phyloP scores from a whole-genome alignment of 495 filamentous ascomycete species.

The Penicillium canariense region DNA sequence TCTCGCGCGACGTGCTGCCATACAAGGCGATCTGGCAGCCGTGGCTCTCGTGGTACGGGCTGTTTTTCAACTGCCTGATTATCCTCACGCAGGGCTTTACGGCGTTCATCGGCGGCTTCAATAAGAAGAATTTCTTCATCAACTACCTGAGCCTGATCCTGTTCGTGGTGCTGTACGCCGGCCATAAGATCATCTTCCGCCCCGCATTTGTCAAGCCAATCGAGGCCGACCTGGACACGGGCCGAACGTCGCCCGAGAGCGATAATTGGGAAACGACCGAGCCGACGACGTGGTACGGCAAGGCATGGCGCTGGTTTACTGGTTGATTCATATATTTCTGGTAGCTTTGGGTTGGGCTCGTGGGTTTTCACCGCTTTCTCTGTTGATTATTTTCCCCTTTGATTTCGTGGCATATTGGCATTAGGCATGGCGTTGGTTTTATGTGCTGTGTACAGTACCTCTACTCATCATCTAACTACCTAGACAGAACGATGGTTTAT shows the following conservation, averaged over 20 bases:
- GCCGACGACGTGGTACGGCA: conserved; percentile 43
- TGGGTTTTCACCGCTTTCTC: neutral
- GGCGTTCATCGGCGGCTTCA: conserved; percentile 60
- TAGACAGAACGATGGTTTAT: too few species aligned
- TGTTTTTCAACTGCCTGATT: conserved; percentile 64
- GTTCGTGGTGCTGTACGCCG: conserved; percentile 55
- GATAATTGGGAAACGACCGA: conserved; percentile 45
- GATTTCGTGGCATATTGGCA: conserved; percentile 15
- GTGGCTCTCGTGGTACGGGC: conserved; percentile 57
- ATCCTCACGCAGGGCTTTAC: conserved; percentile 70
- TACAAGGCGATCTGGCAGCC: conserved; percentile 60
- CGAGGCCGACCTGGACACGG: conserved; percentile 51
- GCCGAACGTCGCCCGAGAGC: conserved; percentile 39
- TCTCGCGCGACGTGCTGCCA: conserved; percentile 55
- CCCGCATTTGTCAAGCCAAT: conserved; percentile 39
- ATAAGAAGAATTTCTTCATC: conserved; percentile 56
- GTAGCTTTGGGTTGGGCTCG: neutral
- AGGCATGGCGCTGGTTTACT: conserved; percentile 23
- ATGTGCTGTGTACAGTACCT: neutral
- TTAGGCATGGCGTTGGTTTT: conserved; percentile 9
- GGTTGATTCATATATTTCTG: conserved; percentile 12
- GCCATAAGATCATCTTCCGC: conserved; percentile 54
- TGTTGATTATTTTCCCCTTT: conserved; percentile 9
- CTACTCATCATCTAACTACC: too few species aligned
- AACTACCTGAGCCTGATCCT: conserved; percentile 62